These are phyloP conservation scores for Entonaema liquescens DNA, from an alignment of 495 filamentous ascomycete genomes.

Conservation along the genomic window DNA sequence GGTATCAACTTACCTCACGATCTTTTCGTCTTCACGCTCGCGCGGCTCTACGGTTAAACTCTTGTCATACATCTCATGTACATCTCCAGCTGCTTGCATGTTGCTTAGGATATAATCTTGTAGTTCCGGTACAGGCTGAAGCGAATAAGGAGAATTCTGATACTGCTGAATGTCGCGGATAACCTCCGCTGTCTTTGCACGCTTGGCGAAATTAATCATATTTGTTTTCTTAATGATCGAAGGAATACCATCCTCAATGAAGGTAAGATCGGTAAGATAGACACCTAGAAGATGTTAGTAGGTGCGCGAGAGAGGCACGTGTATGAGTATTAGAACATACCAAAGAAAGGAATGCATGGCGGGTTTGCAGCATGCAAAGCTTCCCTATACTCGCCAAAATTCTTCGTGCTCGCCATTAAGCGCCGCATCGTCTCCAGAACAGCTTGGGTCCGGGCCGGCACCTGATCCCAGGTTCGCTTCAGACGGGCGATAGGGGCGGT, in stretches of 20 bases:
- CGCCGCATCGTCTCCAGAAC: slow-evolving; percentile 89
- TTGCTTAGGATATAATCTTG: slow-evolving; percentile 97
- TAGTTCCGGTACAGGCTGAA: slow-evolving; percentile 87
- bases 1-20: slow-evolving; percentile 61
- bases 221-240: slow-evolving; percentile 93
- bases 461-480: slow-evolving; percentile 92
- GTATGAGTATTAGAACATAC: slow-evolving; percentile 61
- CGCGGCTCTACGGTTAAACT: slow-evolving; percentile 91
- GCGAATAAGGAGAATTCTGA: slow-evolving; percentile 92
- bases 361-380: slow-evolving; percentile 90
- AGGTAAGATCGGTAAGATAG: slow-evolving; percentile 96
- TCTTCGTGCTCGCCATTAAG: slow-evolving; percentile 97
- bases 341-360: slow-evolving; percentile 98
- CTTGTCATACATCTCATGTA: slow-evolving; percentile 99
- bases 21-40: slow-evolving; percentile 92
- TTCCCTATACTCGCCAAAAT: slow-evolving; percentile 96
- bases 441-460: slow-evolving; percentile 80
- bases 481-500: slow-evolving; percentile 95
- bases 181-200: slow-evolving; percentile 96
- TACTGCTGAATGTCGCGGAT: slow-evolving; percentile 99
- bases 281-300: slow-evolving; percentile 68
- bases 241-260: slow-evolving; percentile 98
- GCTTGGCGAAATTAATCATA: slow-evolving; percentile 97
- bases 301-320: background rate
- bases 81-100: slow-evolving; percentile 91